Base-by-base conservation (phyloP, 768 basidiomycete species). In the Bullera alba region DNA sequence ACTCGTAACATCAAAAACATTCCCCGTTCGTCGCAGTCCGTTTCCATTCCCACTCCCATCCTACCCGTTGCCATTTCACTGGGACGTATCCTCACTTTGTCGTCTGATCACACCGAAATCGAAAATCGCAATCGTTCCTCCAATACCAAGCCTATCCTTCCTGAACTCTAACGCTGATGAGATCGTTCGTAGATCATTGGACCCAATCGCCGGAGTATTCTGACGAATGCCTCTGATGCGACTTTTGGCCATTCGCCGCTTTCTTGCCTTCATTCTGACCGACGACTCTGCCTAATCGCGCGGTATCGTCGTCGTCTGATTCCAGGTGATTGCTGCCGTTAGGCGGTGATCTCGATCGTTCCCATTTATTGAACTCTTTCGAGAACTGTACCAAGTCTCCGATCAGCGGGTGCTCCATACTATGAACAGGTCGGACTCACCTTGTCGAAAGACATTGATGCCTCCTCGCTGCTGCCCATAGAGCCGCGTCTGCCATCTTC, bases 331-430 rank as follows among this genome's bases (percentile, higher is more conserved):
- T n/a, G n/a, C n/a, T n/a, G 26, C 35, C 45, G 6, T 41, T 27
- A 16, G 39, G 46, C 1, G 42, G 63, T 36, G 63, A 65, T 29
- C 66, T 47, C 2, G 60, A 53, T 42, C 59, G 45, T 51, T 68
- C 63, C 66, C 66, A 68, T 55, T 68, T 60, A 39, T 68, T 62
- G 8, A 68, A 50, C 46, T 68, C 63, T 54, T 65, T 68, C n/a
- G 63, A 54, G 38, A 68, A 68, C 66, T 68, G 46, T 17, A 10
- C 22, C 32, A 4, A 32, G 17, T 34, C 10, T 10, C 32, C n/a
- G n/a, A 35, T 51, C 51, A 53, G 56, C 52, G 28, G 32, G 42
- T 12, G 17, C 12, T 23, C 44, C 1, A 21, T 5, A 8, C 12
- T 19, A 36, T n/a, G 15, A 29, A 26, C 15, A 46, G 4, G 26